Conservation (phyloP, 768 basidiomycete species). For the Coprinellus aureogranulatus region DNA sequence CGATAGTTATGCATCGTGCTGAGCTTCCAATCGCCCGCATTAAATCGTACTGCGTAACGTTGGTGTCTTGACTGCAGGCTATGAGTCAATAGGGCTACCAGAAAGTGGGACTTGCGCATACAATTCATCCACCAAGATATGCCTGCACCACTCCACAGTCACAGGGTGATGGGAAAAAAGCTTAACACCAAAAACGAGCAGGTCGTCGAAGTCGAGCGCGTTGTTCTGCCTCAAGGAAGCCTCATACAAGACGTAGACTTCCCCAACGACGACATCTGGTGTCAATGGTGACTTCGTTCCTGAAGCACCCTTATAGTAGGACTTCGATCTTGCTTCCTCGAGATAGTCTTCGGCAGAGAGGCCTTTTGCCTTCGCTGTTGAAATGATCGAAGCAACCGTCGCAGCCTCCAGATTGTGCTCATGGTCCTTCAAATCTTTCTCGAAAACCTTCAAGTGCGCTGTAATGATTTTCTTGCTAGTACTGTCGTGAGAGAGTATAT, state of each 20-base stretch:
- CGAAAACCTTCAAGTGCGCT: constrained; percentile 55
- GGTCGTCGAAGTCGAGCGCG: constrained; percentile 75
- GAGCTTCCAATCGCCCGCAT: constrained; percentile 61
- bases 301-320: constrained; percentile 6
- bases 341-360: constrained; percentile 49
- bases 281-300: constrained; percentile 6
- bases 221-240: constrained; percentile 56
- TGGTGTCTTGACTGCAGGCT: constrained; percentile 10
- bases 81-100: neutral
- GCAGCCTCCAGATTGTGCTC: constrained; percentile 55
- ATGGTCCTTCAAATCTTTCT: constrained; percentile 42
- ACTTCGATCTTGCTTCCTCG: constrained; percentile 19
- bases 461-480: constrained; percentile 67
- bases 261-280: constrained; percentile 38
- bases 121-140: constrained; percentile 33
- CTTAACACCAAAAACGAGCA: constrained; percentile 24
- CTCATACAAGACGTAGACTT: constrained; percentile 69
- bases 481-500: neutral
- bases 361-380: constrained; percentile 72
- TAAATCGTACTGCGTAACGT: constrained; percentile 71
- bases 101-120: constrained; percentile 19
- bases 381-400: constrained; percentile 60
- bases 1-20: constrained; percentile 63
- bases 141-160: constrained; percentile 25
- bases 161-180: constrained; percentile 17